phyloP scores from a whole-genome alignment of 208 protist genomes.

The Vickermania ingenoplastis region DNA sequence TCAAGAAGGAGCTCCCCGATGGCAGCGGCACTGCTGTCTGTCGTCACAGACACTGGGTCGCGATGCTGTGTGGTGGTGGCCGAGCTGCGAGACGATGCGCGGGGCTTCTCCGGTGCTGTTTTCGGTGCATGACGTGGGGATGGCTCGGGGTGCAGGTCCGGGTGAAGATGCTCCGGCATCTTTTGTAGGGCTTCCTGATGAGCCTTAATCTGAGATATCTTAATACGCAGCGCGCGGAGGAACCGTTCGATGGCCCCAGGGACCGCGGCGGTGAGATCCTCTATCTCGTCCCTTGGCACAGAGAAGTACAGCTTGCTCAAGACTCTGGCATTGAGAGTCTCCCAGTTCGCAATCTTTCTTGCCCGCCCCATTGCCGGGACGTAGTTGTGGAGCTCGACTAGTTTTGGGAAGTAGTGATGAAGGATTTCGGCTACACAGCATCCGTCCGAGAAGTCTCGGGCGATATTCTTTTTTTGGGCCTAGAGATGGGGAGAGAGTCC shows the following conservation, averaged over 20 bases:
- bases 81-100: neutral
- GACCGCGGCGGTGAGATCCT: slow-evolving; percentile 81
- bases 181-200: slow-evolving; percentile 21
- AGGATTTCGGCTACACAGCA: slow-evolving; percentile 96
- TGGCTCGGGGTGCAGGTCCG: no score
- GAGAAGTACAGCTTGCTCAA: slow-evolving; percentile 92
- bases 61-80: neutral
- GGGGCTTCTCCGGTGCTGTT: neutral
- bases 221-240: slow-evolving; percentile 86
- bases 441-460: slow-evolving; percentile 96
- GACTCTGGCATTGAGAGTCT: slow-evolving; percentile 92
- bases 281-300: slow-evolving; percentile 82
- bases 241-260: slow-evolving; percentile 91
- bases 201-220: slow-evolving; percentile 80
- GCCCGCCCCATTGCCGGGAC: slow-evolving; percentile 67
- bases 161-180: neutral
- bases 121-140: neutral
- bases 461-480: slow-evolving; percentile 96
- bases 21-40: neutral
- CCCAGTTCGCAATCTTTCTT: slow-evolving; percentile 96
- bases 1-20: slow-evolving; percentile 44
- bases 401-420: slow-evolving; percentile 93
- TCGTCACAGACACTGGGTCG: neutral
- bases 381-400: slow-evolving; percentile 99
- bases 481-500: slow-evolving; percentile 94